Evolutionary conservation across 108 stramenopile species (phyloP), one percentile per base, ranked within the genome.

Genomic region (Nitzschia inconspicua): DNA sequence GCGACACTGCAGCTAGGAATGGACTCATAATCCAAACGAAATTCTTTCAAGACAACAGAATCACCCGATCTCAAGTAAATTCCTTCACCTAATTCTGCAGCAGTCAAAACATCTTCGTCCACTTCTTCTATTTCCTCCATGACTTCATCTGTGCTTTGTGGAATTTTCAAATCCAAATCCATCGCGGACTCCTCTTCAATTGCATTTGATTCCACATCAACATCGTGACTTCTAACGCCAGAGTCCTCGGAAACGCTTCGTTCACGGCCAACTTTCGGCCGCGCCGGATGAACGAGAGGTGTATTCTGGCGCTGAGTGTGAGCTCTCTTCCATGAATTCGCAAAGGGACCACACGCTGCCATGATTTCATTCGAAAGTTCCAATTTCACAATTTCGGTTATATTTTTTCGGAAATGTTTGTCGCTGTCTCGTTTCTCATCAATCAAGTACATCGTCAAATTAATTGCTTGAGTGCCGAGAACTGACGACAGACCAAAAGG

Each of bases 401-500:
- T 63, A 29, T 73, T 69, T 11, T 60, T 48, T 31, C 36, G 37
- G 32, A 68, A 50, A 22, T 76, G 70, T 20, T 73, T 70, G 23
- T 70, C 76, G 9, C 54, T 58, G n/a, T 32, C 52, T 28, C 60
- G 42, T 25, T 63, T 44, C 14, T 66, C 66, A 11, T 76, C 73
- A 22, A 75, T 79, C 42, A 80, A 60, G 60, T 91, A 96, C 46
- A 89, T 68, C 4, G 66, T 70, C 57, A 94, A 58, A 29, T 79
- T 77, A n/a, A 95, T 64, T 4, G 71, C 66, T 57, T 93, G 88
- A 26, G 66, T 66, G 3, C 89, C 89, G 28, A 84, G 58, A 40
- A 93, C 70, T 42, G 68, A 73, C 13, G 63, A 72, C 46, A 89
- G 61, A 16, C 71, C 72, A 77, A 93, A 94, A 0, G 91, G 86